Conservation (phyloP, 441 rosid species). For the Euphorbia celastroides region DNA sequence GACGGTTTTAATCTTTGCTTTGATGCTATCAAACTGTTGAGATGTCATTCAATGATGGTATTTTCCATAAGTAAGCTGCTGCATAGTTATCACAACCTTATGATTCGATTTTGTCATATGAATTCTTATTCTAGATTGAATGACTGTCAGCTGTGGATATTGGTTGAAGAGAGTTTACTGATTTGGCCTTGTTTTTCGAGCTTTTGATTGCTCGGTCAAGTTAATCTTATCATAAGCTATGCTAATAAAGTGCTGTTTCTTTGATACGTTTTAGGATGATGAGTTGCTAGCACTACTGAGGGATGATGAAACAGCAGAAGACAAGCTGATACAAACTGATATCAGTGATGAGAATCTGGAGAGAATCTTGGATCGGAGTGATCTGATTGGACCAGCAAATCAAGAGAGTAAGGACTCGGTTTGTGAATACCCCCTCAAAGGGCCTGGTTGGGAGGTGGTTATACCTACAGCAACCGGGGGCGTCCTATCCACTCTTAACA, state of each 20-base stretch:
- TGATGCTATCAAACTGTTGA: neutral
- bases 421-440: conserved; percentile 53
- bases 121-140: too few relatives aligned
- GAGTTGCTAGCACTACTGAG: conserved; percentile 66
- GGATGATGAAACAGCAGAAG: conserved; percentile 78
- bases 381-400: conserved; percentile 32
- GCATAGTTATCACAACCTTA: neutral
- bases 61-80: too few relatives aligned
- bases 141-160: too few relatives aligned
- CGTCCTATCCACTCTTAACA: conserved; percentile 72
- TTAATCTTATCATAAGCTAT: neutral
- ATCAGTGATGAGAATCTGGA: conserved; percentile 78
- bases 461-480: conserved; percentile 66
- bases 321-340: conserved; percentile 83
- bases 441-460: conserved; percentile 99
- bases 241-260: neutral
- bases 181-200: too few relatives aligned
- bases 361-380: conserved; percentile 66
- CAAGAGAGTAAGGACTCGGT: conserved; percentile 26
- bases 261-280: conserved; percentile 51
- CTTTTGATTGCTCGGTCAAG: neutral
- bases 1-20: neutral
- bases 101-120: neutral
- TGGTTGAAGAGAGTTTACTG: too few relatives aligned
- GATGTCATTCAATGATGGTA: neutral